Conservation (phyloP, 1,284 basidiomycete genomes). For the Leccinum subrobustum region DNA sequence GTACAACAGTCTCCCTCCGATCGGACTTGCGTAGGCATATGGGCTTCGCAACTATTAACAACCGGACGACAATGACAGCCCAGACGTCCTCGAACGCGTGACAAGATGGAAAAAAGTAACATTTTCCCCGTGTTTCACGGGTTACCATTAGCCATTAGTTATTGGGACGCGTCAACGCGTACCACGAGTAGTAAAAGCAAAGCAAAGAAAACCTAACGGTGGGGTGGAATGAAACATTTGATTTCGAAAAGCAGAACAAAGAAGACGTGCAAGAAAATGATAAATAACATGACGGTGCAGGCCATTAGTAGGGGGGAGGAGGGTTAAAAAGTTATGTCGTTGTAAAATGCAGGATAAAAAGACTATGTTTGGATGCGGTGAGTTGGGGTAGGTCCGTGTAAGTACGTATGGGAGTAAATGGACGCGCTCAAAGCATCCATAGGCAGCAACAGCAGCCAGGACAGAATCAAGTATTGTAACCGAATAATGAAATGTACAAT, state of each 20-base stretch:
- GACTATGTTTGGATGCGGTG: constrained; percentile 10
- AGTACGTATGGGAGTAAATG: constrained; percentile 19
- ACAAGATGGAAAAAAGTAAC: not conserved
- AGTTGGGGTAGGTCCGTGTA: constrained; percentile 19
- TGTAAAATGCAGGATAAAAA: constrained; percentile 22
- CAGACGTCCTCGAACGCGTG: not conserved
- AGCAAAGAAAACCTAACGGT: not conserved
- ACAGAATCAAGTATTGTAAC: constrained; percentile 15
- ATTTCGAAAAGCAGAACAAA: not conserved
- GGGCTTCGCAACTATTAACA: not conserved
- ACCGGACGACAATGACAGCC: not conserved
- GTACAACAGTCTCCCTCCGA: not conserved
- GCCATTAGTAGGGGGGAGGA: constrained; percentile 2
- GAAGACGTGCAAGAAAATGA: constrained; percentile 14
- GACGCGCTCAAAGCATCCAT: constrained; percentile 10
- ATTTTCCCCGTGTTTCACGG: constrained; percentile 3
- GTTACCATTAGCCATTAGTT: not conserved
- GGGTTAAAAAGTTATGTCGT: not conserved
- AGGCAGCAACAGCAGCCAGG: not conserved
- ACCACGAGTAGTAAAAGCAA: not conserved
- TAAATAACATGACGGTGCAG: not conserved
- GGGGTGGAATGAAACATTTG: not conserved
- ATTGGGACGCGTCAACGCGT: not conserved
- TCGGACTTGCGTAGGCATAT: not conserved
- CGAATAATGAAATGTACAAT: constrained; percentile 10